These are phyloP conservation scores for Colletotrichum costaricense DNA, from an alignment of 2,329 filamentous ascomycete species.

Conservation along the genomic window DNA sequence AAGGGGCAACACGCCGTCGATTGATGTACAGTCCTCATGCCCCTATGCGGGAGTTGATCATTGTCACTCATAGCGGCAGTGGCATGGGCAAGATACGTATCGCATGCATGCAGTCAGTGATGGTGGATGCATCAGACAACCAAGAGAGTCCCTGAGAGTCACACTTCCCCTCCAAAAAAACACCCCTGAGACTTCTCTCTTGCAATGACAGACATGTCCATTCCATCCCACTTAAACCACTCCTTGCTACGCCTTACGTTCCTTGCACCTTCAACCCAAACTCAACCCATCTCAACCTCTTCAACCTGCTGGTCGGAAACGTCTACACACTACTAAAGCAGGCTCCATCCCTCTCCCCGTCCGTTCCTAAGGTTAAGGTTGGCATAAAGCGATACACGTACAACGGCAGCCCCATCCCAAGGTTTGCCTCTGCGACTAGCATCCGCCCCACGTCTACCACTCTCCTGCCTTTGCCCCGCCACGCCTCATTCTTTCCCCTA, in stretches of 20 bases:
- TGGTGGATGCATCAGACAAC: background rate
- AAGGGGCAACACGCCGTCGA: conserved; percentile 14
- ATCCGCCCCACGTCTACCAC: background rate
- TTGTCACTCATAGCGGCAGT: background rate
- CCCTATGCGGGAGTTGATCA: background rate
- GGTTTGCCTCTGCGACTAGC: conserved; percentile 5
- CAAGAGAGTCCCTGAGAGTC: background rate
- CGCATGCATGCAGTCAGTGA: background rate
- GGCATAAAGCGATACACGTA: conserved; percentile 23
- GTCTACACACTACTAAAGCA: conserved; percentile 19
- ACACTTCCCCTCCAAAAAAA: background rate
- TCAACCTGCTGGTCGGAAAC: conserved; percentile 21
- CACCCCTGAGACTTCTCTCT: background rate
- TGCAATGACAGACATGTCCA: conserved; percentile 10
- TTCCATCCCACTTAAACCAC: conserved; percentile 14
- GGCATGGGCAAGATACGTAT: background rate
- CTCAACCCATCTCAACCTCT: conserved; percentile 23
- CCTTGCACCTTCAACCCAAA: conserved; percentile 19
- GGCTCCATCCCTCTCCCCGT: conserved; percentile 12
- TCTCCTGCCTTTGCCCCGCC: conserved; percentile 2
- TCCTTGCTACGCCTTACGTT: conserved; percentile 33
- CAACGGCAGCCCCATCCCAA: conserved; percentile 14
- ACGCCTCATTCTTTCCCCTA: conserved; percentile 21
- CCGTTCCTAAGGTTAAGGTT: conserved; percentile 25
- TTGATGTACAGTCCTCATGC: conserved; percentile 24